Conservation (phyloP, 768 basidiomycete genomes). For the Exidia glandulosa region DNA sequence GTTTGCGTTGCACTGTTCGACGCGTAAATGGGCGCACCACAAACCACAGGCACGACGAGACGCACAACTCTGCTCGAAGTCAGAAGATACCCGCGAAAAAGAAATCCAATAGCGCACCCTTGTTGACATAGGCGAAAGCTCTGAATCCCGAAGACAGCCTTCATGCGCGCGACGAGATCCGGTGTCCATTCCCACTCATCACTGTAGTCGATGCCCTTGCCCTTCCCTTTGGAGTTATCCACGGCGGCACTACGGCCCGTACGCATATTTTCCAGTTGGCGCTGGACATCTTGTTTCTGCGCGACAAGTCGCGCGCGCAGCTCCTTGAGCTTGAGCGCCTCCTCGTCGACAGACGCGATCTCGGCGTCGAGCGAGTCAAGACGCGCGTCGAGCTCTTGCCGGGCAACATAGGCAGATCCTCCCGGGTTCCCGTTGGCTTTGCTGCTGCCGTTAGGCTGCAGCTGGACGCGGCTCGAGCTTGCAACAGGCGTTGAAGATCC, state of each 20-base stretch:
- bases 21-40: background rate
- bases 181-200: slow-evolving; percentile 52
- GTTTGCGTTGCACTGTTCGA: slow-evolving; percentile 71
- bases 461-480: background rate
- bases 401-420: background rate
- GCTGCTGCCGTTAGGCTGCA: background rate
- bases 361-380: slow-evolving; percentile 25
- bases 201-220: slow-evolving; percentile 47
- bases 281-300: slow-evolving; percentile 21
- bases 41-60: background rate
- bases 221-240: slow-evolving; percentile 17
- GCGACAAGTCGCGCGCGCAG: slow-evolving; percentile 18
- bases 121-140: slow-evolving; percentile 72
- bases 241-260: background rate
- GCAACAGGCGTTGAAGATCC: background rate
- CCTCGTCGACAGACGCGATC: slow-evolving; percentile 26
- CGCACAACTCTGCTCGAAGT: background rate
- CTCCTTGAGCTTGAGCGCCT: slow-evolving; percentile 22
- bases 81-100: background rate
- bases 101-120: slow-evolving; percentile 41
- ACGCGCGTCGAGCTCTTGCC: slow-evolving; percentile 18
- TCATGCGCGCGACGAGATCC: slow-evolving; percentile 46
- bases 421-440: background rate
- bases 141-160: slow-evolving; percentile 54
- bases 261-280: slow-evolving; percentile 10